Base-by-base conservation (phyloP, 2,329 filamentous ascomycete genomes). In the Akanthomyces lecanii region DNA sequence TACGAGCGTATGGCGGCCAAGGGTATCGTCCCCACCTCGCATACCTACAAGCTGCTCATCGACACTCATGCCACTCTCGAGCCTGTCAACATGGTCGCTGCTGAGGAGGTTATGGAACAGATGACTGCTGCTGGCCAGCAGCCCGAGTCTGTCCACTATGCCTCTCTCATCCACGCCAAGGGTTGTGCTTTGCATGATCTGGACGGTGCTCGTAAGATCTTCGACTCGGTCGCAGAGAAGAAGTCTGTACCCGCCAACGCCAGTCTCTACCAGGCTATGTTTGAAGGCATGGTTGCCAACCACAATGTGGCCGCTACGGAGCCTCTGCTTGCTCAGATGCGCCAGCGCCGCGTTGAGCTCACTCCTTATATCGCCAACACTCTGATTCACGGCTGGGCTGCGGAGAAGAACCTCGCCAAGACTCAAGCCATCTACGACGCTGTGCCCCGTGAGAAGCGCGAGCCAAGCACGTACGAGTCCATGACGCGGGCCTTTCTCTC, bases 291-390 rank as follows among this genome's bases (percentile, higher is more conserved):
- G 87, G 95, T 98, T 56, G 94, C 94, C 73, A 98, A 98, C 76
- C 91, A 96, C 76, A 82, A 85, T 65, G 92, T 97, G 50, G 80
- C 82, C 33, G 88, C 89, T 65, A 94, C 92, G 0, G 87, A 93
- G 71, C 76, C 86, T 0, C 76, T 97, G 8, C 84, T 98, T 21
- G 77, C 79, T 25, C 83, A 91, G 68, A 98, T 99, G 95, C 82
- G 81, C 61, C 75, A 78, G 56, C 86, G 85, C 64, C 79, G 86
- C 44, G 88, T 99, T 12, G 89, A 92, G 70, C 87, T 98, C 81
- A 98, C 95, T 2, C 90, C 95, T 0, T 99, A 99, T 78, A 98
- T 99, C 72, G 95, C 95, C 72, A 99, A 99, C 80, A 97, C 94
- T 6, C 83, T 99, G 52, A 98, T 99, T 71, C 93, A 98, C 72